Conservation (phyloP, 23 red algal genomes). For the Chondrus crispus region DNA sequence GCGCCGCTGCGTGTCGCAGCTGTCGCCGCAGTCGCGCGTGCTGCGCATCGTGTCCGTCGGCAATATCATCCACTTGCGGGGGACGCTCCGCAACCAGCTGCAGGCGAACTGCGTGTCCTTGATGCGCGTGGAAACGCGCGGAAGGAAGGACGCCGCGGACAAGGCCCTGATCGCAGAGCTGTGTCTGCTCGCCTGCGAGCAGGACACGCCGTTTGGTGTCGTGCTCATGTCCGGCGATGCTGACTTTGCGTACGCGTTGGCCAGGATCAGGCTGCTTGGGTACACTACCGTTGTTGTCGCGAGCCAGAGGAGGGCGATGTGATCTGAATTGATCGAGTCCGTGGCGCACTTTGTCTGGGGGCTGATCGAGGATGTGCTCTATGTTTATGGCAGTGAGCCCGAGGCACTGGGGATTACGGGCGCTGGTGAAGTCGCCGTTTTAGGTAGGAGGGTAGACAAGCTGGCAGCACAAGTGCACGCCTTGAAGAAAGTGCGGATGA, state of each 20-base stretch:
- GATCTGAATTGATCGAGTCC: no score
- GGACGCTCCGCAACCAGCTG: neutral
- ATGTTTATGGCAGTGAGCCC: no score
- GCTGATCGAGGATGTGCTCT: no score
- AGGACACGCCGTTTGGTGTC: conserved; percentile 15
- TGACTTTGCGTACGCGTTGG: conserved; percentile 40
- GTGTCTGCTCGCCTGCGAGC: conserved; percentile 20
- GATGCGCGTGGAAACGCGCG: conserved; percentile 16
- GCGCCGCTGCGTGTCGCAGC: no score
- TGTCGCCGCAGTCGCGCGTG: no score
- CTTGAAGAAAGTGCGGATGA: no score
- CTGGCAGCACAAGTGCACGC: no score
- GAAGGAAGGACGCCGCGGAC: conserved; percentile 37
- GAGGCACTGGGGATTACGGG: no score
- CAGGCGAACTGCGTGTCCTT: conserved; percentile 22
- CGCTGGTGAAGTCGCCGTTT: no score
- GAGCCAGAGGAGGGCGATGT: no score
- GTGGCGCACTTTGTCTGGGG: no score
- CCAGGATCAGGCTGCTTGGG: neutral
- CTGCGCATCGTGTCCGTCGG: conserved; percentile 29
- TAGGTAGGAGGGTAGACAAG: no score
- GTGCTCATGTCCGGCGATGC: conserved; percentile 26
- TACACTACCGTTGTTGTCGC: conserved; percentile 45
- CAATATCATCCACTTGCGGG: neutral
- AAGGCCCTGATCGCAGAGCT: conserved; percentile 47